Percentiles rank a stretch among this genome's conserved stretches.
Conservation (phyloP, 371 early-diverging fungal genomes). For the Cokeromyces recurvatus region DNA sequence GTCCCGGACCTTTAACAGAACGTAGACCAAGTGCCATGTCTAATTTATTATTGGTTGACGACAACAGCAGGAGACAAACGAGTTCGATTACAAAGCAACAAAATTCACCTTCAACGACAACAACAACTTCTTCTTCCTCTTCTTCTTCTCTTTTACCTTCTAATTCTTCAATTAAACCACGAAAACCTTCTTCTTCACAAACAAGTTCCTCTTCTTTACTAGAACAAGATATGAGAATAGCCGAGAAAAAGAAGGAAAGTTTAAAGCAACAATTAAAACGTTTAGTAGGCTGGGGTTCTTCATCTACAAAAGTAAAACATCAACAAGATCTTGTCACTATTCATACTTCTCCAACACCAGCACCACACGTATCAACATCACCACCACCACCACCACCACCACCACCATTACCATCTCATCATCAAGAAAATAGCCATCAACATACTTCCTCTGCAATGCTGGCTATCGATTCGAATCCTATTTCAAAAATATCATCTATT, state of each 20-base stretch:
- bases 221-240: not conserved
- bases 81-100: constrained; percentile 7
- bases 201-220: not conserved
- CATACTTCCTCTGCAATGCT: too few species aligned
- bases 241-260: constrained; percentile 22
- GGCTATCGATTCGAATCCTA: too few species aligned
- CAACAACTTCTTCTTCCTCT: constrained; percentile 8
- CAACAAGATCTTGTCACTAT: too few species aligned
- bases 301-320: constrained; percentile 18
- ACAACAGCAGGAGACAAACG: constrained; percentile 12
- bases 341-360: not conserved
- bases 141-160: constrained; percentile 17
- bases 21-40: constrained; percentile 15
- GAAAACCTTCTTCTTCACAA: constrained; percentile 14
- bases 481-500: too few species aligned
- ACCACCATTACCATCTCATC: too few species aligned
- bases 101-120: constrained; percentile 14
- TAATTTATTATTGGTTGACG: not conserved
- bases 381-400: too few species aligned
- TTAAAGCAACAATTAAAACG: constrained; percentile 38
- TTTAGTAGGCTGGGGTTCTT: constrained; percentile 42
- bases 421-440: too few species aligned
- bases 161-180: constrained; percentile 2
- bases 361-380: too few species aligned
- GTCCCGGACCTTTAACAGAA: constrained; percentile 16